Evolutionary conservation across 2,329 filamentous ascomycete species (phyloP).

Genomic region (Eutypa lata): DNA sequence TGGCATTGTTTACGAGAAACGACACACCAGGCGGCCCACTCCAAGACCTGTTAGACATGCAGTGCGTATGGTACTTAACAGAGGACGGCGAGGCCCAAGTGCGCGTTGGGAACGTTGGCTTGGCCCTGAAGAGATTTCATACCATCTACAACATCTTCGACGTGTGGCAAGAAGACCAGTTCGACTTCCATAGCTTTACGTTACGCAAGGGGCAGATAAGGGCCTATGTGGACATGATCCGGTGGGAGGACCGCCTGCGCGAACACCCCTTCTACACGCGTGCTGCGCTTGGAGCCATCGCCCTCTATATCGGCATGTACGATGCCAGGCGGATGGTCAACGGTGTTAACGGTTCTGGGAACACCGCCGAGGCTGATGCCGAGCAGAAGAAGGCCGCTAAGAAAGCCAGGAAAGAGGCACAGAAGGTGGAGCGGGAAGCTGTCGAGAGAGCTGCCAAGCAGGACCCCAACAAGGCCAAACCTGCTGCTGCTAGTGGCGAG

Average conservation of each 20-base stretch:
- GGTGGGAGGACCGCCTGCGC: conserved; percentile 88
- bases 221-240: conserved; percentile 92
- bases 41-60: conserved; percentile 93
- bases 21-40: conserved; percentile 85
- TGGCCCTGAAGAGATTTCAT: conserved; percentile 91
- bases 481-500: conserved; percentile 57
- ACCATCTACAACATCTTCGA: conserved; percentile 91
- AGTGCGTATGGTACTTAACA: conserved; percentile 94
- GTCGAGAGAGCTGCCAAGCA: conserved; percentile 75
- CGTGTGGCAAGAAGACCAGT: conserved; percentile 96
- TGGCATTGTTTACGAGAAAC: conserved; percentile 90
- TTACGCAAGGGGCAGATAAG: conserved; percentile 94
- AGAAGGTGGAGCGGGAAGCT: conserved; percentile 72
- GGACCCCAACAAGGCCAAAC: conserved; percentile 75
- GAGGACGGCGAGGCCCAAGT: conserved; percentile 91
- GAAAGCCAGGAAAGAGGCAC: conserved; percentile 81
- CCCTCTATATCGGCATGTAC: conserved; percentile 74
- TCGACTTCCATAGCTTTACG: conserved; percentile 97
- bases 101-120: conserved; percentile 74
- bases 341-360: conserved; percentile 51
- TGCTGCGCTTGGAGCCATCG: conserved; percentile 76
- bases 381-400: conserved; percentile 86
- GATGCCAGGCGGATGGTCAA: conserved; percentile 70
- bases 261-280: conserved; percentile 92
- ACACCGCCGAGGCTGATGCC: conserved; percentile 37